phyloP scores from a whole-genome alignment of 352 stramenopile species.

The Globisporangium megalacanthum region DNA sequence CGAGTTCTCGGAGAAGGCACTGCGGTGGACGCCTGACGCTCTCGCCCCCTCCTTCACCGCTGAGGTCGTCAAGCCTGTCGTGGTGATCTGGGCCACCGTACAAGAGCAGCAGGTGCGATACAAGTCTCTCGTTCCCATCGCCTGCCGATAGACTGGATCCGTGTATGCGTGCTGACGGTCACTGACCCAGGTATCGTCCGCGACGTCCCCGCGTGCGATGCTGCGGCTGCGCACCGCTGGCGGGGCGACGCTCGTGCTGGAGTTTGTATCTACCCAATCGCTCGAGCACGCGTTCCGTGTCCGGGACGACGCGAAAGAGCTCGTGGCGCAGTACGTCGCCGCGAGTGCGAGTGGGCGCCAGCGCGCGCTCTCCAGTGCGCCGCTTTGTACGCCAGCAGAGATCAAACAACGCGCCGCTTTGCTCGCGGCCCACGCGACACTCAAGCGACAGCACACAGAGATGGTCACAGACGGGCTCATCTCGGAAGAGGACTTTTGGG shows the following conservation, averaged over 20 bases:
- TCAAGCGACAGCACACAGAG: slow-evolving; percentile 83
- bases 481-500: slow-evolving; percentile 84
- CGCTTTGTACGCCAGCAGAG: slow-evolving; percentile 67
- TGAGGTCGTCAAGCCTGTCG: slow-evolving; percentile 29
- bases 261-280: slow-evolving; percentile 47
- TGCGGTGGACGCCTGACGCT: slow-evolving; percentile 53
- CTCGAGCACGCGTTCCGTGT: slow-evolving; percentile 65
- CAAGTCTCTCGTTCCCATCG: too few species aligned
- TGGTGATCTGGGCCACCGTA: slow-evolving; percentile 60
- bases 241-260: slow-evolving; percentile 51
- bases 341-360: slow-evolving; percentile 30
- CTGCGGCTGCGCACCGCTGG: slow-evolving; percentile 69
- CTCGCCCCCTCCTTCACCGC: background rate
- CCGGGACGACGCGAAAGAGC: slow-evolving; percentile 64
- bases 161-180: too few species aligned
- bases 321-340: slow-evolving; percentile 50
- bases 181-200: slow-evolving; percentile 29
- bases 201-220: slow-evolving; percentile 71
- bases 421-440: slow-evolving; percentile 60
- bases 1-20: slow-evolving; percentile 48
- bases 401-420: slow-evolving; percentile 81
- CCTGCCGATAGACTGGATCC: too few species aligned
- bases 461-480: slow-evolving; percentile 87
- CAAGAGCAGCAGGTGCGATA: slow-evolving; percentile 66
- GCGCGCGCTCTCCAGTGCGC: slow-evolving; percentile 3